phyloP scores from a whole-genome alignment of 2,329 filamentous ascomycete genomes.

The Fusarium scirpi region DNA sequence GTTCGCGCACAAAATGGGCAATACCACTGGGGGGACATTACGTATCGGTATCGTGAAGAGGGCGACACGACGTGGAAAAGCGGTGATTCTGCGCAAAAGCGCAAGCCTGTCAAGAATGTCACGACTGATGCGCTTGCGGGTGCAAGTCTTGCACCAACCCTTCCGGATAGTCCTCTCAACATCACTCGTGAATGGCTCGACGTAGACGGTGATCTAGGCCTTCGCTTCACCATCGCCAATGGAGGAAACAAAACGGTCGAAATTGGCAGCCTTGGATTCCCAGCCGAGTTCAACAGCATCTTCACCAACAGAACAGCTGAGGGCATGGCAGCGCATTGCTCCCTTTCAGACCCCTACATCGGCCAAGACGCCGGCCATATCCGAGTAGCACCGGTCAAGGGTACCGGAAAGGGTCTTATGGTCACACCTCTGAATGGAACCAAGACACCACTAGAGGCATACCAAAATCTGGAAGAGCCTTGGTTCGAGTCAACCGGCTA shows the following conservation, averaged over 20 bases:
- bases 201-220: conserved; percentile 60
- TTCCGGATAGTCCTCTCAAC: conserved; percentile 56
- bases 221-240: conserved; percentile 66
- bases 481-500: conserved; percentile 57
- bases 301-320: conserved; percentile 63
- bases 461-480: conserved; percentile 63
- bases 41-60: conserved; percentile 63
- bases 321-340: conserved; percentile 64
- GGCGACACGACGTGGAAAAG: conserved; percentile 57
- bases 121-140: conserved; percentile 51
- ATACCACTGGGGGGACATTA: conserved; percentile 71
- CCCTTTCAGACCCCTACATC: conserved; percentile 70
- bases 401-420: conserved; percentile 65
- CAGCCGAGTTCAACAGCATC: conserved; percentile 72
- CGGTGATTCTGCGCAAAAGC: conserved; percentile 59
- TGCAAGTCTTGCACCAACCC: conserved; percentile 56
- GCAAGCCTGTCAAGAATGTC: conserved; percentile 47
- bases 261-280: conserved; percentile 68
- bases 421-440: conserved; percentile 64
- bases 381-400: conserved; percentile 63
- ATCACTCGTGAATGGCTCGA: conserved; percentile 66
- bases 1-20: conserved; percentile 62
- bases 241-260: conserved; percentile 57
- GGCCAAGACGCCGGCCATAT: conserved; percentile 69
- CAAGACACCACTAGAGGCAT: conserved; percentile 64